Percentiles rank a stretch among this genome's conserved stretches.
phyloP scores from a whole-genome alignment of 2,329 filamentous ascomycete species.

The Harringtonia lauricola region DNA sequence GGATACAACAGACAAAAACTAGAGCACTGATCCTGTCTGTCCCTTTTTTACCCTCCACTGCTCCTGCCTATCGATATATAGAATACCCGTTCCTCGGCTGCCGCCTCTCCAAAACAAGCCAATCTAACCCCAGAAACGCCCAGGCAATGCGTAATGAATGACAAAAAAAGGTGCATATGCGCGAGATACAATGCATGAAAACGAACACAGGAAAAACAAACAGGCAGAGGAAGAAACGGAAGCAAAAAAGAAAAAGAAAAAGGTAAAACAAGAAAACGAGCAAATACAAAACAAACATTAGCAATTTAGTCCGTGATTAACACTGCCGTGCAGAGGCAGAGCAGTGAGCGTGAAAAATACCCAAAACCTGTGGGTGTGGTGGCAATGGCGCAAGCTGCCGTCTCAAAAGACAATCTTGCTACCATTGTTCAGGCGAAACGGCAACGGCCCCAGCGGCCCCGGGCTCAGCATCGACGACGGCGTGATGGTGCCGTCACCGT shows the following conservation, averaged over 20 bases:
- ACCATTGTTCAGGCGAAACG: constrained; percentile 16
- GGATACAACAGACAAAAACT: too few relatives aligned
- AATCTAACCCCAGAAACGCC: neutral
- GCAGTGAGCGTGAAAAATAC: neutral
- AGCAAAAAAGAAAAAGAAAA: neutral
- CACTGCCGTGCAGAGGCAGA: neutral
- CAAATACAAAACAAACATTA: constrained; percentile 1
- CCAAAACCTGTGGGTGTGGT: too few relatives aligned
- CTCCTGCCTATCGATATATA: constrained; percentile 5
- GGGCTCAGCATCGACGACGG: constrained; percentile 19
- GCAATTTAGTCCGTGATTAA: neutral
- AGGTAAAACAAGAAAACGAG: neutral
- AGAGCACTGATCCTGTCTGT: too few relatives aligned
- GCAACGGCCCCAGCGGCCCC: constrained; percentile 13
- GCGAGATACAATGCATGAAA: neutral
- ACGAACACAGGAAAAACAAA: neutral
- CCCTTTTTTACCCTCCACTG: too few relatives aligned
- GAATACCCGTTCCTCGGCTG: neutral
- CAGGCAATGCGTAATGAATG: neutral
- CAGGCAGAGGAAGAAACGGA: neutral
- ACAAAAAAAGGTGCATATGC: neutral
- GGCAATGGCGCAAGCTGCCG: neutral
- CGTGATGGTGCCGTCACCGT: constrained; percentile 17
- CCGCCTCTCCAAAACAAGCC: too few relatives aligned
- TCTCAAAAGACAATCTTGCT: constrained; percentile 17